Base-by-base conservation (phyloP, 2,329 filamentous ascomycete species). In the Colletotrichum sp. region DNA sequence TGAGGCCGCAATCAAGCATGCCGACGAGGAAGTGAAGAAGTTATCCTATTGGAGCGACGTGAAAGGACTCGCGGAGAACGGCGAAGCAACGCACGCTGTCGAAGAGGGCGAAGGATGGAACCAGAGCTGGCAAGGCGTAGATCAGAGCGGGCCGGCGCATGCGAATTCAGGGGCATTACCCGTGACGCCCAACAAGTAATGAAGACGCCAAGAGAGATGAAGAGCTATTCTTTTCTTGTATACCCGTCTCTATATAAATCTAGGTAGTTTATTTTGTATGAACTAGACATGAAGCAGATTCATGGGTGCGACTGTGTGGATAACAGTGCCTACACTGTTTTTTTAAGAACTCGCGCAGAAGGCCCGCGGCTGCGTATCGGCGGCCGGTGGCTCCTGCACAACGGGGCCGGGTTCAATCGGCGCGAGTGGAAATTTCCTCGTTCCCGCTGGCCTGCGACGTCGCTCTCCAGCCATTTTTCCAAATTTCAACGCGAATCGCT, bases 31-130 rank as follows among this genome's bases (percentile, higher is more conserved):
- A 81, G 93, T 98, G 66, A 93, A 93, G 73, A 93, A 90, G 76
- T 87, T 98, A 8, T 95, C 98, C 67, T 98, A 96, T 82, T 98
- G 96, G 93, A 96, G 94, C 81, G 95, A 98, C 81, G 91, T 95
- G 77, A 95, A 93, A 83, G 90, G 90, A 18, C 92, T 95, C 85
- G 90, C 93, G 1, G 88, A 89, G 77, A 85, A 84, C 13, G 90
- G 90, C 36, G 86, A 89, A 68, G 84, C 88, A 4, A 84, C 82
- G 39, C 83, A 85, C 21, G 89, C 87, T 3, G 85, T 88, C 3
- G 87, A 88, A 71, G 77, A 81, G 16, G 73, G 83, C 77, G 83
- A 85, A 65, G 87, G 86, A 9, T 89, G 87, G 87, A 82, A 85
- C 75, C 81, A 85, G 5, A 83, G 82, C 16, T 91, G 89, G 88